Evolutionary conservation across 73 alveolate species (phyloP).

Genomic region (Stentor coeruleus): DNA sequence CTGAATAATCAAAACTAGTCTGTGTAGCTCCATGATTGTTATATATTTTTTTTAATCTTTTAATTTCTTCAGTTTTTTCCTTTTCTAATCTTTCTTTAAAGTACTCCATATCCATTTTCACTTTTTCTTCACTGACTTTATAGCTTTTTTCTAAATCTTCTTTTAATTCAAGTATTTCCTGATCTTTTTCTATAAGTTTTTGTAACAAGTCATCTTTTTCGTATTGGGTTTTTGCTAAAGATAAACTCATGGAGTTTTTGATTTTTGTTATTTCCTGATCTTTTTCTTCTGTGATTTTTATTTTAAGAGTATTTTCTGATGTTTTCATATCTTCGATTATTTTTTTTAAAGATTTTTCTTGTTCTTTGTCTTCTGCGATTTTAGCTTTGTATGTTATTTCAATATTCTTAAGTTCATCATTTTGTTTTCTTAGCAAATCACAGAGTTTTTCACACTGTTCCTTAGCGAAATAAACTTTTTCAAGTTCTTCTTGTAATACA

Average conservation of each 20-base stretch:
- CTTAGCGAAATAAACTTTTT: background rate
- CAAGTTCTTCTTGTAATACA: background rate
- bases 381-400: too few species aligned
- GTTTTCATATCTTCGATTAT: background rate
- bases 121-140: background rate
- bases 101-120: background rate
- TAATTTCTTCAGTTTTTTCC: background rate
- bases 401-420: too few species aligned
- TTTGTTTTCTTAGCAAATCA: too few species aligned
- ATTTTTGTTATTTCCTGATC: background rate
- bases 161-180: constrained; percentile 1
- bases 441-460: too few species aligned
- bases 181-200: background rate
- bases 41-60: background rate
- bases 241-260: background rate
- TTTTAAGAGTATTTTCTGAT: background rate
- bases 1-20: background rate
- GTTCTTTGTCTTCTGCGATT: background rate
- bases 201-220: constrained; percentile 16
- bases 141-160: background rate
- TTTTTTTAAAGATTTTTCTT: background rate
- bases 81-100: background rate
- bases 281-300: background rate
- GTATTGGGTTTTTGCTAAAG: background rate
- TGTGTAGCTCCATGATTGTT: background rate